Evolutionary conservation across 371 early-diverging fungal species (phyloP), one percentile per base, ranked within the genome.

Genomic region (Apophysomyces ossiformis): DNA sequence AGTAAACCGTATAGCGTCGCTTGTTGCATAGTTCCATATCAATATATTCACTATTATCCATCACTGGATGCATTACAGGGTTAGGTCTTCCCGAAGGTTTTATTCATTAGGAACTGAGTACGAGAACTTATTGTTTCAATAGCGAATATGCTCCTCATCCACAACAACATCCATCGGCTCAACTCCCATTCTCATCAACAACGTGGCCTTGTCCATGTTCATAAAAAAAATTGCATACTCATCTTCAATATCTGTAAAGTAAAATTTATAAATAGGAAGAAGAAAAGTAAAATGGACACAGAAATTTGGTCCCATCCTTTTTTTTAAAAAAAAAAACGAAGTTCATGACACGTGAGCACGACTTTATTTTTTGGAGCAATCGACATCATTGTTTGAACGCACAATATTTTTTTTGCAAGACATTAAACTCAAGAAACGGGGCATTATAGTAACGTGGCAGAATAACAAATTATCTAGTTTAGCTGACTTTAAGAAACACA

Each of bases 171-270:
- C 68, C 68, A 67, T 67, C 9, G 63, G 68, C 62, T 63, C 63
- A 63, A 45, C 41, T 11, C n/a, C 68, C 68, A 37, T 63, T 8
- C 66, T 68, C 66, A 59, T 72, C 65, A 65, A 41, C 67, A 67
- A 65, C 66, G 43, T 65, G 66, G 21, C 68, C 65, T 64, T 64
- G 65, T 57, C 61, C 61, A 67, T 64, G 65, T 63, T 68, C 64
- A 57, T 72, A 65, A 66, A 70, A 70, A 16, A 46, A 63, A 66
- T 45, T 65, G 63, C 61, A 69, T 58, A 65, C 26, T 58, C 65
- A 65, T 57, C n/a, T 16, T 16, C 13, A 43, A 54, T 57, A n/a
- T 64, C 57, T 57, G 64, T 64, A 64, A 46, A 46, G n/a, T 46
- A 46, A 39, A 39, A n/a, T n/a, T 11, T 39, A 11, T 39, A 15